Percentiles rank a stretch among this genome's conserved stretches.
These are phyloP conservation scores for Moringa oleifera DNA, from an alignment of 345 rosid genomes.

Conservation along the genomic window DNA sequence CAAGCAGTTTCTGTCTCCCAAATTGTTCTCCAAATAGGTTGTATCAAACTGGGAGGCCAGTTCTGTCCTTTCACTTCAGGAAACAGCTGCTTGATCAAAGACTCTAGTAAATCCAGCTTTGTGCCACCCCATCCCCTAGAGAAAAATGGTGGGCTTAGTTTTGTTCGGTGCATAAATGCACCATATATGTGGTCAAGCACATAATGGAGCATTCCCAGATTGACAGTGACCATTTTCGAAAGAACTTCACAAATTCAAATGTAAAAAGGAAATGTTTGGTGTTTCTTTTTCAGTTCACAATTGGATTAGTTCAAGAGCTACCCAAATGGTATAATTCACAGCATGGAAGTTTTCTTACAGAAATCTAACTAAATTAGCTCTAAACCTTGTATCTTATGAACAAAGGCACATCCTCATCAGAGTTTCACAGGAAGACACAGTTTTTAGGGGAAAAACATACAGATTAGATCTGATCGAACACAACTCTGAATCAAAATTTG, in stretches of 20 bases:
- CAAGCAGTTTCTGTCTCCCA: slow-evolving; percentile 78
- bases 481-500: not conserved
- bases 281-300: no score
- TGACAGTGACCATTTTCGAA: slow-evolving; percentile 62
- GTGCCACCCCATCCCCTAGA: slow-evolving; percentile 96
- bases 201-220: slow-evolving; percentile 86
- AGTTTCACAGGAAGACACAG: not conserved
- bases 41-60: slow-evolving; percentile 66
- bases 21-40: slow-evolving; percentile 81
- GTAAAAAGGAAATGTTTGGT: not conserved
- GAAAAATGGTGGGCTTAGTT: slow-evolving; percentile 77
- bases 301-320: not conserved
- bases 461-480: not conserved
- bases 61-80: slow-evolving; percentile 63
- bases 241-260: slow-evolving; percentile 1
- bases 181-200: slow-evolving; percentile 88
- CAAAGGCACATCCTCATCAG: not conserved
- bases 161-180: slow-evolving; percentile 84
- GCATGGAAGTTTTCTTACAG: not conserved
- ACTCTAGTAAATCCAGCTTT: slow-evolving; percentile 81
- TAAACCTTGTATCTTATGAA: slow-evolving; percentile 19
- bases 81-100: slow-evolving; percentile 63
- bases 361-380: not conserved
- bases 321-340: slow-evolving; percentile 2
- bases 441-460: not conserved